Conservation (phyloP, 768 basidiomycete species). For the Suillus discolor region DNA sequence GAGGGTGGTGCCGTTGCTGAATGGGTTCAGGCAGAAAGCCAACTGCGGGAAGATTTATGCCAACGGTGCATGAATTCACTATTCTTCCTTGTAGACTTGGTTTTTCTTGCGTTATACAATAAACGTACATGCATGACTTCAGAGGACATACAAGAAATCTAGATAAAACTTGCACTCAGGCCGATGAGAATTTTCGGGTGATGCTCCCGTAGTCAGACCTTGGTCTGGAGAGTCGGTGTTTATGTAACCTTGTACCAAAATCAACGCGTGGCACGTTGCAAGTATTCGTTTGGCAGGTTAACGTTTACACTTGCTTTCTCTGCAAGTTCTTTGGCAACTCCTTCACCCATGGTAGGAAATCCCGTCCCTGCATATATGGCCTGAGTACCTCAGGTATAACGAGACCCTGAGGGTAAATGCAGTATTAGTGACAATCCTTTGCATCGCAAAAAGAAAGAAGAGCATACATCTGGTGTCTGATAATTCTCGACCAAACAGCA, state of each 20-base stretch:
- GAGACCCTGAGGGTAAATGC: conserved; percentile 65
- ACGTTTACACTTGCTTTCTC: conserved; percentile 59
- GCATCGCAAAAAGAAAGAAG: conserved; percentile 1
- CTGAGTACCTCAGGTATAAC: conserved; percentile 86
- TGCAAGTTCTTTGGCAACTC: conserved; percentile 78
- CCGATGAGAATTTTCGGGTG: background rate
- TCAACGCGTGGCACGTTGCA: too few relatives aligned
- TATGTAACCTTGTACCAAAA: too few relatives aligned
- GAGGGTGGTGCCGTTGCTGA: conserved; percentile 10
- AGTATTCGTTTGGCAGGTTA: too few relatives aligned
- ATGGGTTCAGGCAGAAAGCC: conserved; percentile 22
- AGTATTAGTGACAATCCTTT: conserved; percentile 4
- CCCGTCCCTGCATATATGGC: conserved; percentile 95
- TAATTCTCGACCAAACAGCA: conserved; percentile 99
- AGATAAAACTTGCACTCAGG: background rate
- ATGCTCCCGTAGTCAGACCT: background rate
- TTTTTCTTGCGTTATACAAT: background rate
- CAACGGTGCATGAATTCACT: background rate
- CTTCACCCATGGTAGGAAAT: conserved; percentile 85
- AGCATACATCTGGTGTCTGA: conserved; percentile 87
- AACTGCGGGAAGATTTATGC: conserved; percentile 2
- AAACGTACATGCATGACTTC: background rate
- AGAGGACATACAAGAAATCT: background rate
- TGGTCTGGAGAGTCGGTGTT: background rate
- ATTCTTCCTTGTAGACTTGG: background rate